Evolutionary conservation across 2,329 filamentous ascomycete genomes (phyloP).

Genomic region (Colletotrichum sansevieriae): DNA sequence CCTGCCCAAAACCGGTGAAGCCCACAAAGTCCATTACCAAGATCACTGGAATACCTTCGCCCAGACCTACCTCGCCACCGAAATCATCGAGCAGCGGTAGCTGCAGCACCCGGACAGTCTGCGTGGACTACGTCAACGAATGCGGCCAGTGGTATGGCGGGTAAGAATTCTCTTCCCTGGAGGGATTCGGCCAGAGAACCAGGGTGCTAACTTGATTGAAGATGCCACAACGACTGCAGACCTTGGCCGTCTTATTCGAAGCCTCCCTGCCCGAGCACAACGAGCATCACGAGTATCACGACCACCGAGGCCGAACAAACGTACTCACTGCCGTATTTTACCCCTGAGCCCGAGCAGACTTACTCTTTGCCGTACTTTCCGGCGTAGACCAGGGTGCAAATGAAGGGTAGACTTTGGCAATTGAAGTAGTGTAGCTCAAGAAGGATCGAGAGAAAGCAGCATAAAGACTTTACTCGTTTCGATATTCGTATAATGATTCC

Average conservation of each 20-base stretch:
- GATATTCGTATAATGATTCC: no score
- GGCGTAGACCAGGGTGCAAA: no score
- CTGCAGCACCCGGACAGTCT: slow-evolving; percentile 46
- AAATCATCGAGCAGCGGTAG: slow-evolving; percentile 18
- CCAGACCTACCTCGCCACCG: slow-evolving; percentile 5
- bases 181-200: background rate
- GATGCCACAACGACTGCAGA: slow-evolving; percentile 38
- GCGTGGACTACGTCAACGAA: slow-evolving; percentile 42
- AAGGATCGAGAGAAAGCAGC: no score
- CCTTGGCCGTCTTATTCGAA: slow-evolving; percentile 42
- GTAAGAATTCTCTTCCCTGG: slow-evolving; percentile 36
- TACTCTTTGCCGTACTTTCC: background rate
- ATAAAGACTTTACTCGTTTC: no score
- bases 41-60: background rate
- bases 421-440: no score
- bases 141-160: slow-evolving; percentile 44
- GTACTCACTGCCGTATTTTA: background rate
- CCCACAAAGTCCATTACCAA: slow-evolving; percentile 4
- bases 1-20: slow-evolving; percentile 27
- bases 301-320: background rate
- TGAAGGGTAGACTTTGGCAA: no score
- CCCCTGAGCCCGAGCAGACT: slow-evolving; percentile 4
- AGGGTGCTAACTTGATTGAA: background rate
- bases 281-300: background rate
- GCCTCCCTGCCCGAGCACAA: slow-evolving; percentile 40